Percentiles rank a stretch among this genome's conserved stretches.
These are phyloP conservation scores for Sporisorium graminicola DNA, from an alignment of 1,284 basidiomycete species.

Conservation along the genomic window DNA sequence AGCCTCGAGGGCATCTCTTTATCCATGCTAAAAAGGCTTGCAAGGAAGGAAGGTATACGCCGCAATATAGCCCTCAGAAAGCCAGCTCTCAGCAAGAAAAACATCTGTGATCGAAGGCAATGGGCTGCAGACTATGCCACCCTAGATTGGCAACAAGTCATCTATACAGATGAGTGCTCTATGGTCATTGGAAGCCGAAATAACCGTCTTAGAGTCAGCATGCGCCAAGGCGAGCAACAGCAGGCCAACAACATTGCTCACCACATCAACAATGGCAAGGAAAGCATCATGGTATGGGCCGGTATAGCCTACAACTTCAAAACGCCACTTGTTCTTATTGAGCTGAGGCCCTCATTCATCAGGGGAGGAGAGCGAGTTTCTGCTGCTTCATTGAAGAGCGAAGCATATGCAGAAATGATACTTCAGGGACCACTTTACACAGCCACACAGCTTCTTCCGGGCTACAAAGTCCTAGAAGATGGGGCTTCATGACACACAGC, in stretches of 20 bases:
- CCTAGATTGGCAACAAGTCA: background rate
- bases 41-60: background rate
- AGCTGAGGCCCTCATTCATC: background rate
- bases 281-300: slow-evolving; percentile 1
- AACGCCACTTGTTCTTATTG: background rate
- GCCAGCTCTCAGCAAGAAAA: background rate
- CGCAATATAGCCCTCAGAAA: background rate
- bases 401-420: background rate
- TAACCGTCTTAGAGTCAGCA: background rate
- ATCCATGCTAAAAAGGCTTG: background rate
- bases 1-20: background rate
- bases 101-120: background rate
- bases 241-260: background rate
- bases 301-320: slow-evolving; percentile 1
- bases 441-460: background rate
- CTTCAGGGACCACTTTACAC: background rate
- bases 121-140: background rate
- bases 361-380: background rate
- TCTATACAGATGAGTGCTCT: background rate
- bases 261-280: background rate
- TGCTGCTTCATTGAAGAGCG: background rate
- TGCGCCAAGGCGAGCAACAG: background rate
- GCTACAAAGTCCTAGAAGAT: background rate
- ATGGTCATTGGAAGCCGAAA: background rate
- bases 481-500: background rate